Evolutionary conservation across 2,329 filamentous ascomycete species (phyloP).

Genomic region (Botryosphaeria dothidea): DNA sequence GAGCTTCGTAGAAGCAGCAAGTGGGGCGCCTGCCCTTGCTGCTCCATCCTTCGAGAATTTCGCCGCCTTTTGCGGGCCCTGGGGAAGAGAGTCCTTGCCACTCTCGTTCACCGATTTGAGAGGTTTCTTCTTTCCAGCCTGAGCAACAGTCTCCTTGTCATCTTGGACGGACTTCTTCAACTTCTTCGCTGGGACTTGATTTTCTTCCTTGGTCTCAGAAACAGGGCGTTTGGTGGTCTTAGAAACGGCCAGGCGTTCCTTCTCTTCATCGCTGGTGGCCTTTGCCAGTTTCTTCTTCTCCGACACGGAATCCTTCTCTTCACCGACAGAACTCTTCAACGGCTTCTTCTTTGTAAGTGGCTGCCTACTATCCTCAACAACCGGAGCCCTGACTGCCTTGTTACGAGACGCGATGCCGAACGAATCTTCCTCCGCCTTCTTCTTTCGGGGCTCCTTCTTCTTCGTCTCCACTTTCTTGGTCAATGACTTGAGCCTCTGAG

Average conservation of each 20-base stretch:
- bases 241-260: constrained; percentile 25
- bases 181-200: background rate
- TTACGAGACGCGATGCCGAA: constrained; percentile 37
- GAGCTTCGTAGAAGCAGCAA: constrained; percentile 19
- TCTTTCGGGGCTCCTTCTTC: constrained; percentile 48
- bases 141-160: background rate
- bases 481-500: constrained; percentile 27
- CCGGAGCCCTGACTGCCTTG: constrained; percentile 36
- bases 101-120: constrained; percentile 49
- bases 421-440: constrained; percentile 47
- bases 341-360: background rate
- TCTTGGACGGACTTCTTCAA: background rate
- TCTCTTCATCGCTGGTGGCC: constrained; percentile 45
- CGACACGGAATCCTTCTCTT: constrained; percentile 41
- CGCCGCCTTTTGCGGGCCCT: constrained; percentile 46
- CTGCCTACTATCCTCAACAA: constrained; percentile 22
- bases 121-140: constrained; percentile 29
- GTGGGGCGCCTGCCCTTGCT: background rate
- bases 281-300: constrained; percentile 51
- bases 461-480: constrained; percentile 48
- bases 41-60: constrained; percentile 26
- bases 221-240: constrained; percentile 29
- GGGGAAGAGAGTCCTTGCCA: constrained; percentile 31
- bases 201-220: constrained; percentile 26
- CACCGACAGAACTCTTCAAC: constrained; percentile 21